Percentiles rank a stretch among this genome's conserved stretches.
Conservation (phyloP, 2,329 filamentous ascomycete species). For the Trichoderma asperellum region DNA sequence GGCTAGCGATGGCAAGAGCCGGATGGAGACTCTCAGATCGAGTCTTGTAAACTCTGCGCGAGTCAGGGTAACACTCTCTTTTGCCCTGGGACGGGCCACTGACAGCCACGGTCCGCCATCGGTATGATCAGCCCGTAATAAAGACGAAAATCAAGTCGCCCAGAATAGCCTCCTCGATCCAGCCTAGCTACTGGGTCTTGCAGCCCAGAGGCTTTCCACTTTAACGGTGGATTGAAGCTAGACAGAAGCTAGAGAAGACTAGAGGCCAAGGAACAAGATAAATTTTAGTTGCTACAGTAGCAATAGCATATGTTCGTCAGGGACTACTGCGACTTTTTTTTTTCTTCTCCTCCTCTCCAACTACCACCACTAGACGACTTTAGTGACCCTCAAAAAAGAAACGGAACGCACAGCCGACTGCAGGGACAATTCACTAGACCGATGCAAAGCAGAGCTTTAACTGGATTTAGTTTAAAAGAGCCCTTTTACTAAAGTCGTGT, state of each 20-base stretch:
- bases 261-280: neutral
- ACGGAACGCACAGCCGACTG: neutral
- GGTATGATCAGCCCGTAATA: constrained; percentile 22
- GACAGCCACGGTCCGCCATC: constrained; percentile 21
- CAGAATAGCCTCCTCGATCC: constrained; percentile 13
- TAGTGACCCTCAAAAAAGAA: neutral
- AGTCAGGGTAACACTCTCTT: constrained; percentile 1
- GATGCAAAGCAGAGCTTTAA: constrained; percentile 18
- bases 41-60: constrained; percentile 5
- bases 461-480: neutral
- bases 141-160: constrained; percentile 3
- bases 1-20: neutral
- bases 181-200: neutral
- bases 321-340: neutral
- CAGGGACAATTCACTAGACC: constrained; percentile 2
- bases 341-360: no score
- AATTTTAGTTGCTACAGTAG: neutral
- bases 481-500: neutral
- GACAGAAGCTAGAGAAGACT: neutral
- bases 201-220: neutral
- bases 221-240: neutral
- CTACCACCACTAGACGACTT: neutral
- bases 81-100: constrained; percentile 20
- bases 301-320: neutral
- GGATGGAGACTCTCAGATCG: constrained; percentile 10